A percentile compares a stretch with the other conserved stretches of the same genome.
phyloP scores from a whole-genome alignment of 83 land plant genomes.

The Isoetes engelmannii region DNA sequence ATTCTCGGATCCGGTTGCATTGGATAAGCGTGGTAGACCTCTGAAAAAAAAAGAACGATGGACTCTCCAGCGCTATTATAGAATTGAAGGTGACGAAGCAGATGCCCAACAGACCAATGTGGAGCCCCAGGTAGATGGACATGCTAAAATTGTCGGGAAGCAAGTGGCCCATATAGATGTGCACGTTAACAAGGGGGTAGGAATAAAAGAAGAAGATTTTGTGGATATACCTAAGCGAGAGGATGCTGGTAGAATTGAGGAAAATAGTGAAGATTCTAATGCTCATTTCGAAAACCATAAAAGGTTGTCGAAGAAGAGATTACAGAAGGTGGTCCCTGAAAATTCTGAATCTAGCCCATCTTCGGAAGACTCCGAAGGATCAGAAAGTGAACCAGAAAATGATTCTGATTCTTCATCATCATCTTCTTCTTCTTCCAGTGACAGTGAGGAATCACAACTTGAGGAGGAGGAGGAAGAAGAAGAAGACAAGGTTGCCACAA shows the following conservation, averaged over 20 bases:
- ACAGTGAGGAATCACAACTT: constrained; percentile 11
- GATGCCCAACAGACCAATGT: constrained; percentile 20
- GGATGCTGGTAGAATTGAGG: background rate
- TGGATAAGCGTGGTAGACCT: constrained; percentile 69
- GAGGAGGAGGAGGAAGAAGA: constrained; percentile 9
- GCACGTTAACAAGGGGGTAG: constrained; percentile 1
- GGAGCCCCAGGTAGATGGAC: constrained; percentile 7
- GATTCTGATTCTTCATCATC: constrained; percentile 15
- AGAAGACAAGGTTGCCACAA: constrained; percentile 56
- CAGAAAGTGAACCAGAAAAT: background rate
- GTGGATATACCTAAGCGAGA: constrained; percentile 7
- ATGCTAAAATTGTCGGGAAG: background rate
- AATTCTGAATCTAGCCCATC: background rate
- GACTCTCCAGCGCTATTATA: constrained; percentile 38
- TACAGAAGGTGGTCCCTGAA: background rate
- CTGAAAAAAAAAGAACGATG: constrained; percentile 19
- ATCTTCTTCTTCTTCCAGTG: constrained; percentile 20
- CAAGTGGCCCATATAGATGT: background rate
- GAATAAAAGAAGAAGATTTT: constrained; percentile 10
- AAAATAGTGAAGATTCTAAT: background rate
- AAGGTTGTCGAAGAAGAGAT: constrained; percentile 2
- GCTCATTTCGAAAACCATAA: background rate
- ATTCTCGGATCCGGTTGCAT: constrained; percentile 40
- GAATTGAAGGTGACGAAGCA: constrained; percentile 26
- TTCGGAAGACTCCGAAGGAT: background rate